These are phyloP conservation scores for Punica granatum DNA, from an alignment of 345 rosid genomes.

Conservation along the genomic window DNA sequence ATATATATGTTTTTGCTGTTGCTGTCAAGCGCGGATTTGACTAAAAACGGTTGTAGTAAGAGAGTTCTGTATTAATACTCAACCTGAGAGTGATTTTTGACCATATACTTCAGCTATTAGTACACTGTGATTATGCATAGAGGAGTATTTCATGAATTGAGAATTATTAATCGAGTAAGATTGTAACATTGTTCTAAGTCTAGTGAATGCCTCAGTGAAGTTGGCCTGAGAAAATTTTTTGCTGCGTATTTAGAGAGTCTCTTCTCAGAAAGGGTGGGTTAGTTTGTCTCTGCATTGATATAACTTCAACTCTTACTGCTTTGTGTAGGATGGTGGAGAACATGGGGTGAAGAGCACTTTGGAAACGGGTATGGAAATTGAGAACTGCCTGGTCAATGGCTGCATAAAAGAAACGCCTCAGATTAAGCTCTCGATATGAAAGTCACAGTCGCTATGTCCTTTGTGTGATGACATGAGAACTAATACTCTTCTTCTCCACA, in stretches of 20 bases:
- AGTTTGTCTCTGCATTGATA: background rate
- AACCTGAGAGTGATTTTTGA: background rate
- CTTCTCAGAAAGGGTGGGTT: background rate
- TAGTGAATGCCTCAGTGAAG: background rate
- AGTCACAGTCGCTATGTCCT: too few species aligned
- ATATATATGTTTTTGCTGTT: background rate
- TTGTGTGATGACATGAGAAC: background rate
- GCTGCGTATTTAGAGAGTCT: background rate
- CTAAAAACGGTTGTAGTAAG: too few species aligned
- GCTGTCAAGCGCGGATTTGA: background rate
- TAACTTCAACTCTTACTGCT: background rate
- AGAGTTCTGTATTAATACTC: background rate
- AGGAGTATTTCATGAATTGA: background rate
- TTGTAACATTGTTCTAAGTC: background rate
- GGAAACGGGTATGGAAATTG: conserved; percentile 78
- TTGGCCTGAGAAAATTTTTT: too few species aligned
- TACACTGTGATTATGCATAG: background rate
- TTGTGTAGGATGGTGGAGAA: conserved; percentile 87
- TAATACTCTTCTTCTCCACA: conserved; percentile 1
- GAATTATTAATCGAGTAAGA: too few species aligned
- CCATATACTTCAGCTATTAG: background rate
- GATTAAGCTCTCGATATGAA: too few species aligned
- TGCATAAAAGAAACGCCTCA: background rate
- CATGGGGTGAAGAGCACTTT: conserved; percentile 98
- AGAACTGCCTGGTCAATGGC: background rate